These are phyloP conservation scores for Microbotryum violaceum DNA, from an alignment of 1,284 basidiomycete species.

Conservation along the genomic window DNA sequence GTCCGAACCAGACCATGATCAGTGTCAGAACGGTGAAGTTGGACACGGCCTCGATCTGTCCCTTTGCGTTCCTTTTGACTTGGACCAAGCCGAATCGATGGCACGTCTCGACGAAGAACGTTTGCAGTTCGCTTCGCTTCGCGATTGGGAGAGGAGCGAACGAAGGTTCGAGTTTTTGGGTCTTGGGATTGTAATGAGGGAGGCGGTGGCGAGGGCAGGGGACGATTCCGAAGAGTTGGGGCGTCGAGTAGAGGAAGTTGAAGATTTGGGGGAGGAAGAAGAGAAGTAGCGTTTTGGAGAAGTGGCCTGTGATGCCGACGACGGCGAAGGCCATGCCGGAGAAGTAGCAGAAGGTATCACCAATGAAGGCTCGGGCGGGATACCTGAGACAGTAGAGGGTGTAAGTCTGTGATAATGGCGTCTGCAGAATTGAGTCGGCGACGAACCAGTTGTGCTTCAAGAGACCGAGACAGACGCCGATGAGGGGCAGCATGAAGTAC, in stretches of 20 bases:
- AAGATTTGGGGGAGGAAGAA: slow-evolving; percentile 98
- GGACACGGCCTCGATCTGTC: slow-evolving; percentile 56
- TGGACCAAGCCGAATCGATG: slow-evolving; percentile 59
- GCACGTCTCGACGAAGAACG: slow-evolving; percentile 53
- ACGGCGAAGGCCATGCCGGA: slow-evolving; percentile 96
- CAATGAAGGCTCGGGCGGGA: slow-evolving; percentile 86
- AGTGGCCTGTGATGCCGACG: slow-evolving; percentile 92
- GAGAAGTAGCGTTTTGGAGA: slow-evolving; percentile 88
- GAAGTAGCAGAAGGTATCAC: slow-evolving; percentile 96
- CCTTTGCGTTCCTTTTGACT: slow-evolving; percentile 49
- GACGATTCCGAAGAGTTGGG: slow-evolving; percentile 88
- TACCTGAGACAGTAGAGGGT: slow-evolving; percentile 56
- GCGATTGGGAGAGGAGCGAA: slow-evolving; percentile 56
- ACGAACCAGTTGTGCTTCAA: slow-evolving; percentile 86
- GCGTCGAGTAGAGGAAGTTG: slow-evolving; percentile 91
- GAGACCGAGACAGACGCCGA: slow-evolving; percentile 81
- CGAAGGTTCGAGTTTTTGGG: slow-evolving; percentile 67
- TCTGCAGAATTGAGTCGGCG: not conserved
- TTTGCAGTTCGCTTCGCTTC: slow-evolving; percentile 42
- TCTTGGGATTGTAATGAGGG: slow-evolving; percentile 65
- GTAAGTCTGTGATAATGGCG: not conserved
- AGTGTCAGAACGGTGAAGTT: slow-evolving; percentile 85
- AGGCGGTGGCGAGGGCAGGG: slow-evolving; percentile 90
- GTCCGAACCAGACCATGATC: slow-evolving; percentile 65
- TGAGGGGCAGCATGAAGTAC: slow-evolving; percentile 91